phyloP scores from a whole-genome alignment of 1,139 yeast species.

The Hemisphaericaspora xylanilytica region DNA sequence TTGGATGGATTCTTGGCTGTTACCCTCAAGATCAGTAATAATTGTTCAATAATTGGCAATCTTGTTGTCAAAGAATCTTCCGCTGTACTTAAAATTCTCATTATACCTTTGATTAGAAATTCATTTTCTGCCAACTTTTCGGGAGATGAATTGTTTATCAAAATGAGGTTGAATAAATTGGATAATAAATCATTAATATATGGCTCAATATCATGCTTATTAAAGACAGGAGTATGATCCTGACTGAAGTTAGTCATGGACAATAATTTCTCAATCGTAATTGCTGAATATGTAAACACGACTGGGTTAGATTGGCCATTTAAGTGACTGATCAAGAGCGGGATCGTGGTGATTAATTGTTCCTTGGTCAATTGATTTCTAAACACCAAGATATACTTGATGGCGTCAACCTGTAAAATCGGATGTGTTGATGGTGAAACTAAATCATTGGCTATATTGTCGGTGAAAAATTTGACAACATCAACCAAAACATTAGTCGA shows the following conservation, averaged over 20 bases:
- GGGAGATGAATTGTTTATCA: constrained; percentile 61
- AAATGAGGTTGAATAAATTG: constrained; percentile 65
- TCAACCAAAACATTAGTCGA: constrained; percentile 82
- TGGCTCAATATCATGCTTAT: constrained; percentile 63
- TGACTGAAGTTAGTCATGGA: constrained; percentile 63
- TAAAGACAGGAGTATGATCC: constrained; percentile 55
- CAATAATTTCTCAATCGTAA: constrained; percentile 84
- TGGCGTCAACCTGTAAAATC: constrained; percentile 86
- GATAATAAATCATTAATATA: constrained; percentile 51
- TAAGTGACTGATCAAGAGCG: constrained; percentile 72
- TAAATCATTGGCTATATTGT: constrained; percentile 80
- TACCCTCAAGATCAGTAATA: constrained; percentile 64
- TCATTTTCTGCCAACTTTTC: constrained; percentile 95
- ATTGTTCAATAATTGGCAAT: constrained; percentile 56
- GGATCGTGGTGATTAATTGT: constrained; percentile 76
- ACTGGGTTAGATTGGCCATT: constrained; percentile 60
- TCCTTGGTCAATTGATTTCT: constrained; percentile 89
- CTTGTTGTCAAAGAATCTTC: constrained; percentile 56
- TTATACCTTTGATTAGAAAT: constrained; percentile 81
- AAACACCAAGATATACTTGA: constrained; percentile 84
- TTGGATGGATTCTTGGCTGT: constrained; percentile 91
- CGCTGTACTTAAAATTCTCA: constrained; percentile 76
- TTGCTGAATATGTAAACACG: constrained; percentile 89
- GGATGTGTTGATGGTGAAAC: constrained; percentile 54
- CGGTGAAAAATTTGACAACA: constrained; percentile 80